These are phyloP conservation scores for Blastomyces gilchristii DNA, from an alignment of 2,329 filamentous ascomycete genomes.

Conservation along the genomic window DNA sequence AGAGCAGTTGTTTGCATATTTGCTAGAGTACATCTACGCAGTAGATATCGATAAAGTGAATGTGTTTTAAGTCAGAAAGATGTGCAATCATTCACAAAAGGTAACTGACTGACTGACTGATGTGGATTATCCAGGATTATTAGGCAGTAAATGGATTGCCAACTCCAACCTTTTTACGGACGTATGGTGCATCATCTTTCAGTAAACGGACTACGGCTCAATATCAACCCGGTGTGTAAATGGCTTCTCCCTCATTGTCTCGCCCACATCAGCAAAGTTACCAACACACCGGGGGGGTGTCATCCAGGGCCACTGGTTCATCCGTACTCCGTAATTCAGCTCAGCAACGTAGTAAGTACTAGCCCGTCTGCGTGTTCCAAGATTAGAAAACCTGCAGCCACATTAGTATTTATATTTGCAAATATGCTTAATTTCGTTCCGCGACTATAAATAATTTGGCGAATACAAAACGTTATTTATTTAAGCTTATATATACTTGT, in stretches of 20 bases:
- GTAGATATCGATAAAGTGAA: neutral
- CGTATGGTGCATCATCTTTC: neutral
- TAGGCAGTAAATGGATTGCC: neutral
- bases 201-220: neutral
- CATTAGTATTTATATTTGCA: neutral
- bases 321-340: too few species aligned
- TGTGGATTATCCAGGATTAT: neutral
- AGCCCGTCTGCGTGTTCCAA: too few species aligned
- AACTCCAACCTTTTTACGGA: neutral
- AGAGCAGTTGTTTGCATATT: neutral
- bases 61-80: too few species aligned
- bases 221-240: neutral
- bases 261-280: too few species aligned
- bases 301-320: too few species aligned
- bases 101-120: neutral
- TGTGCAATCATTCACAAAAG: neutral
- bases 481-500: neutral
- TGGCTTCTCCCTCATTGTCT: too few species aligned
- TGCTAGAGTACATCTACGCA: neutral
- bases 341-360: too few species aligned
- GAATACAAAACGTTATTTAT: neutral
- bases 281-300: too few species aligned
- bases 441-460: too few species aligned
- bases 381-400: neutral
- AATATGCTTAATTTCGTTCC: neutral